These are phyloP conservation scores for Penicillium lividum DNA, from an alignment of 495 filamentous ascomycete genomes.

Conservation along the genomic window DNA sequence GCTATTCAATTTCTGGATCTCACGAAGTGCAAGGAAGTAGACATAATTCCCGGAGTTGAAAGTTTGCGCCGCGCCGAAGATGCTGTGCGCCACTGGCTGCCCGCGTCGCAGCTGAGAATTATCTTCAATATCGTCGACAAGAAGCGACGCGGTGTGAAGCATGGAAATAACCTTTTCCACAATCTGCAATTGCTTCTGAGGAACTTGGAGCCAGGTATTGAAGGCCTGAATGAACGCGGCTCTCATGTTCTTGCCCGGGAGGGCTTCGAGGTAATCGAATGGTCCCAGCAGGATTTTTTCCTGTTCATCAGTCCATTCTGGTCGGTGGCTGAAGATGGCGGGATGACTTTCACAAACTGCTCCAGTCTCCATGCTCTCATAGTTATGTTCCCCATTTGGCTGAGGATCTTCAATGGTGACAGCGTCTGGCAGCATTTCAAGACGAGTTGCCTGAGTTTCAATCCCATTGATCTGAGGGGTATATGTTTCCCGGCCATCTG, in stretches of 20 bases:
- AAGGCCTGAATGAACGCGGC: slow-evolving; percentile 8
- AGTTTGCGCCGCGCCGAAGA: slow-evolving; percentile 86
- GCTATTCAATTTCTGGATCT: slow-evolving; percentile 64
- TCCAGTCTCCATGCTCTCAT: not conserved
- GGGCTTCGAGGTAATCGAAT: slow-evolving; percentile 8
- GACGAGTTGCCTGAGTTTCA: not conserved
- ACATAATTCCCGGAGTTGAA: slow-evolving; percentile 94
- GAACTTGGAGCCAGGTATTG: slow-evolving; percentile 9
- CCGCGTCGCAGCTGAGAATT: slow-evolving; percentile 75
- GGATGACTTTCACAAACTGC: not conserved
- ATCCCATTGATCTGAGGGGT: not conserved
- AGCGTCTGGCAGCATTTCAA: not conserved
- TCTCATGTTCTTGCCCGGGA: slow-evolving; percentile 10
- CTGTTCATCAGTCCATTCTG: not conserved
- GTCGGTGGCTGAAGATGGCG: not conserved
- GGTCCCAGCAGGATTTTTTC: slow-evolving; percentile 1
- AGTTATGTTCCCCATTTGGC: not conserved
- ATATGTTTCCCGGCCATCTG: not conserved
- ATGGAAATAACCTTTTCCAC: slow-evolving; percentile 1
- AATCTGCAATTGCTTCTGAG: not conserved
- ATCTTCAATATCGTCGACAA: slow-evolving; percentile 82
- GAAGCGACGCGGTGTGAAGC: not conserved
- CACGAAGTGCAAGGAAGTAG: slow-evolving; percentile 75
- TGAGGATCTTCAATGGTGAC: not conserved
- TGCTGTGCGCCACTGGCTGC: slow-evolving; percentile 78